Percentiles rank a stretch among this genome's conserved stretches.
These are phyloP conservation scores for Omphalotus guepiniiformis DNA, from an alignment of 768 basidiomycete species.

Conservation along the genomic window DNA sequence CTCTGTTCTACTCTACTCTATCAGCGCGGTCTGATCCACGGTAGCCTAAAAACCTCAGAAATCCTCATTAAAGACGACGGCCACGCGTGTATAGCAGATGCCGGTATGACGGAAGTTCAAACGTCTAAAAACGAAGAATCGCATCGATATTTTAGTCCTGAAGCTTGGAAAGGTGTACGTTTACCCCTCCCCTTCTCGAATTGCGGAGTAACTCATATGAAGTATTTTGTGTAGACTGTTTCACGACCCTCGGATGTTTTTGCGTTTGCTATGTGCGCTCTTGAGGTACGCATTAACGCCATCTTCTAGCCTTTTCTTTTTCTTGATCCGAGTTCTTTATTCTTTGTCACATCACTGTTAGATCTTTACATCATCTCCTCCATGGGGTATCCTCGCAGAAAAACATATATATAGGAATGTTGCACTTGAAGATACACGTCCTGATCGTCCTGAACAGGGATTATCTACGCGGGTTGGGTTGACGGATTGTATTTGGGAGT, in stretches of 20 bases:
- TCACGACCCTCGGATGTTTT: slow-evolving; percentile 23
- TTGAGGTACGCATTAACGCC: slow-evolving; percentile 19
- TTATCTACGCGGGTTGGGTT: no score
- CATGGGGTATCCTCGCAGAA: slow-evolving; percentile 22
- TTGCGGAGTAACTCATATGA: not conserved
- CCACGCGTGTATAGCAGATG: slow-evolving; percentile 18
- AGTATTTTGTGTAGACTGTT: slow-evolving; percentile 12
- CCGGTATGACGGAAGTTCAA: slow-evolving; percentile 20
- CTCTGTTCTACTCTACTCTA: no score
- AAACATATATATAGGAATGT: slow-evolving; percentile 24
- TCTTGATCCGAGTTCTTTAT: not conserved
- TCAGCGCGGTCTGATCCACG: slow-evolving; percentile 21
- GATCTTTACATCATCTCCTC: slow-evolving; percentile 20
- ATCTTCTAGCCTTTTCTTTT: no score
- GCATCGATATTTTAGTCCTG: slow-evolving; percentile 24
- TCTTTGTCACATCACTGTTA: slow-evolving; percentile 1
- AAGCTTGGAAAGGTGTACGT: slow-evolving; percentile 26
- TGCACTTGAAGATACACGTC: slow-evolving; percentile 20
- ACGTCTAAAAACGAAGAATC: slow-evolving; percentile 15
- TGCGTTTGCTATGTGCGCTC: slow-evolving; percentile 23
- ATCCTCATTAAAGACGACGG: slow-evolving; percentile 17
- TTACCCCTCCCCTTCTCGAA: not conserved
- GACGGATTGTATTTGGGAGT: slow-evolving; percentile 19
- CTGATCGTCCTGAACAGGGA: slow-evolving; percentile 22
- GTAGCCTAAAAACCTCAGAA: slow-evolving; percentile 21